Conservation (phyloP, 371 early-diverging fungal genomes). For the Mucor saturninus region DNA sequence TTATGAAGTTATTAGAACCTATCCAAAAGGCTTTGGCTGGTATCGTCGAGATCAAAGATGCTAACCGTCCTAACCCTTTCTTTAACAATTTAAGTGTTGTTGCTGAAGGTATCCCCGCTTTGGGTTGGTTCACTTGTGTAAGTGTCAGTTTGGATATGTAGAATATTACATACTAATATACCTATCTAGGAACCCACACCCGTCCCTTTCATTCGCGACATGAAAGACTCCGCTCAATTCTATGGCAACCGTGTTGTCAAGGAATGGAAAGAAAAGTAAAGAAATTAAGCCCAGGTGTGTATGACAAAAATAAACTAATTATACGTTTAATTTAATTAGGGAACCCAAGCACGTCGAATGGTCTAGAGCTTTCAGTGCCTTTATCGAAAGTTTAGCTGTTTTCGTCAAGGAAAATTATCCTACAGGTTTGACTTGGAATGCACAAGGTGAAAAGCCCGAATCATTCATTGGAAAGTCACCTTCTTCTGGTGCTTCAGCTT, state of each 20-base stretch:
- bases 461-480: conserved; percentile 41
- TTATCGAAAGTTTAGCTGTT: conserved; percentile 75
- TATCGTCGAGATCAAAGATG: conserved; percentile 73
- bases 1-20: conserved; percentile 71
- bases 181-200: conserved; percentile 80
- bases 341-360: conserved; percentile 85
- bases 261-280: conserved; percentile 89
- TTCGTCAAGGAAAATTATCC: conserved; percentile 91
- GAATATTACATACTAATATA: background rate
- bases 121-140: conserved; percentile 93
- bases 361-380: conserved; percentile 69
- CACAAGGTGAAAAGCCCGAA: conserved; percentile 73
- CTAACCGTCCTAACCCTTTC: conserved; percentile 73
- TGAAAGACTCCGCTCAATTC: conserved; percentile 92
- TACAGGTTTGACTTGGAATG: conserved; percentile 93
- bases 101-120: conserved; percentile 87
- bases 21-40: conserved; percentile 72
- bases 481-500: conserved; percentile 30
- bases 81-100: conserved; percentile 86
- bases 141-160: conserved; percentile 22
- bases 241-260: conserved; percentile 90
- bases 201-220: conserved; percentile 85
- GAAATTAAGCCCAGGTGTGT: too few species aligned
- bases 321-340: conserved; percentile 39
- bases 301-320: background rate